These are phyloP conservation scores for Colletotrichum costaricense DNA, from an alignment of 2,329 filamentous ascomycete genomes.

Conservation along the genomic window DNA sequence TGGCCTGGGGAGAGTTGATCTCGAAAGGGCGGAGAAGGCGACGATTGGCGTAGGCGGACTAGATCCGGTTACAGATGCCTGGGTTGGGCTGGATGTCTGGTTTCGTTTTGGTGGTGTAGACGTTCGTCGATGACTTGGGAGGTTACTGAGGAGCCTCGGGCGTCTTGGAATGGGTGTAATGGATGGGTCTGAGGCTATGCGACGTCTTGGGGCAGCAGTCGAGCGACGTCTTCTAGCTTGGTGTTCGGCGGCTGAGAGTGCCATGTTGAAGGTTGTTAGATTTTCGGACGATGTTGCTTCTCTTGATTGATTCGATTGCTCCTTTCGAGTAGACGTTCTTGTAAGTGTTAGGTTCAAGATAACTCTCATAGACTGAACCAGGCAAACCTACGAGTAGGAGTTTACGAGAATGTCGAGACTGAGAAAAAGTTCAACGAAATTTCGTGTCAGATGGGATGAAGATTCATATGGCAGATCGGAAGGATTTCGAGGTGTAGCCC, in stretches of 20 bases:
- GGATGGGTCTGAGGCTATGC: not conserved
- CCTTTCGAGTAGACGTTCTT: not conserved
- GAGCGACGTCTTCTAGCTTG: not conserved
- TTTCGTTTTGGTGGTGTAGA: not conserved
- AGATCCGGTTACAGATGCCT: not conserved
- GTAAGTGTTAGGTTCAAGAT: not conserved
- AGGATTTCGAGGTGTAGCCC: not conserved
- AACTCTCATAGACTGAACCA: not conserved
- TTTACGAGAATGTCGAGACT: not conserved
- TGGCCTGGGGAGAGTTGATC: not conserved
- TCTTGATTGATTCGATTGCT: not conserved
- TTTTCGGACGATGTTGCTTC: not conserved
- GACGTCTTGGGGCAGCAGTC: not conserved
- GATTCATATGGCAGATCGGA: not conserved
- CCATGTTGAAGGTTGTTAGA: not conserved
- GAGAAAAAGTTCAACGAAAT: not conserved
- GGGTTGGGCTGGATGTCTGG: not conserved
- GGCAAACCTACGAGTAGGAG: not conserved
- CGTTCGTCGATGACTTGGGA: not conserved
- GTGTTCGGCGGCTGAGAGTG: not conserved
- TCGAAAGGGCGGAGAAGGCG: not conserved
- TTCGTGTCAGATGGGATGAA: not conserved
- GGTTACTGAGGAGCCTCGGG: not conserved
- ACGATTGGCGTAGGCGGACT: not conserved
- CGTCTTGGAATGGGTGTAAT: not conserved